Base-by-base conservation (phyloP, 164 flowering plant species). In the Malania oleifera region DNA sequence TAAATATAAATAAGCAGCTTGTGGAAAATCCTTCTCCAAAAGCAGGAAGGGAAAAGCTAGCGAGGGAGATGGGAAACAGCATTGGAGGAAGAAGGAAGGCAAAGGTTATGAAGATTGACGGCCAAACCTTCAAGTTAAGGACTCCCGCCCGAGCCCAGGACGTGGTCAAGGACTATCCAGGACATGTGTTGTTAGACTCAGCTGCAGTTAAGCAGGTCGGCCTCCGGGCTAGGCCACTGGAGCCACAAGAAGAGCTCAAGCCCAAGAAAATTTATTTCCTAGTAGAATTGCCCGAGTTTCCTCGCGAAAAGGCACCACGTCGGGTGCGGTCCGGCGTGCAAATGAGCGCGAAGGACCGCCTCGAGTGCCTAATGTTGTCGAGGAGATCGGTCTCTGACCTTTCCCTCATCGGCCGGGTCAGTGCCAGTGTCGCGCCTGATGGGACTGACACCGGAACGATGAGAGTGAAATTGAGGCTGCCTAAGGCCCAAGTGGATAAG, bases 301-400 rank as follows among this genome's bases (percentile, higher is more conserved):
- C 70, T 4, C 56, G 39, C 4, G 52, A 49, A 39, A 23, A 43
- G 20, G 43, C 35, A 11, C 11, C 5, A 35, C 27, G 17, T 34
- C 55, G 53, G 26, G 53, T 62, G 2, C 56, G 73, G 26, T 75
- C 86, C 1, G 80, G 80, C 13, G 63, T 82, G 10, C 71, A 75
- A 19, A 72, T 72, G 87, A 68, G 66, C 37, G 87, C 87, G 17
- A 78, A 74, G 57, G 87, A 82, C 20, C 63, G 87, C 61, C 79
- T 82, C 9, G 87, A 82, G 63, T 71, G 72, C 59, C 57, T 82
- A 5, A 62, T 77, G 76, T 60, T 82, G 62, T 60, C 82, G 0
- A 47, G 75, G 39, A 44, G 81, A 47, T 69, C 85, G 3, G 55
- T 55, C 17, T 78, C 82, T 5, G 84, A 80, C 59, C 62, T 80